Conservation (phyloP, 208 protist species). For the Trypanosoma scelopori region DNA sequence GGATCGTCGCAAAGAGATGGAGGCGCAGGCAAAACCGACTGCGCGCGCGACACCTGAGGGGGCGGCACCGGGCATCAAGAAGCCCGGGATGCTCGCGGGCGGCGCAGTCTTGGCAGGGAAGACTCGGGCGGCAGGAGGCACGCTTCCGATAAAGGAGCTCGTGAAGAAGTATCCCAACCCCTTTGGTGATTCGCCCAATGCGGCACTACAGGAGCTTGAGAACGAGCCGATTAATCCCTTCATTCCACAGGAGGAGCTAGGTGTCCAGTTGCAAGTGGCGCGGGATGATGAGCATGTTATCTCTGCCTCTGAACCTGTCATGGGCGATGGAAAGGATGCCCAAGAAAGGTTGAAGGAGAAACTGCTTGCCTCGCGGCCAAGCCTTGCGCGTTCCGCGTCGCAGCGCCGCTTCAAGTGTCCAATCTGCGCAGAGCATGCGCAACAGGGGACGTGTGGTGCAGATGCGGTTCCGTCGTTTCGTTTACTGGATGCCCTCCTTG, state of each 20-base stretch:
- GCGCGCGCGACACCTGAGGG: slow-evolving; percentile 72
- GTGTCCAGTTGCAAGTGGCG: slow-evolving; percentile 11
- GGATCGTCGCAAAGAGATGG: slow-evolving; percentile 52
- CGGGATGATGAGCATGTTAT: slow-evolving; percentile 1
- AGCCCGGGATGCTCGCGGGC: slow-evolving; percentile 13
- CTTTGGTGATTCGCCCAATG: slow-evolving; percentile 74
- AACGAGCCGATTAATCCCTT: slow-evolving; percentile 86
- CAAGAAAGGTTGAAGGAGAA: slow-evolving; percentile 18
- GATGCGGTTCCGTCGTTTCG: slow-evolving; percentile 39
- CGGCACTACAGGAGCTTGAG: slow-evolving; percentile 51
- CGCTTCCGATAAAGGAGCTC: slow-evolving; percentile 57
- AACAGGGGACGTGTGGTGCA: background rate
- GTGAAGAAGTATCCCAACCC: slow-evolving; percentile 81
- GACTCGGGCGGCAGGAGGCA: background rate
- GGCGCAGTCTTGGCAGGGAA: background rate
- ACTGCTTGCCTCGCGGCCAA: slow-evolving; percentile 25
- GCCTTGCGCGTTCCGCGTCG: slow-evolving; percentile 18
- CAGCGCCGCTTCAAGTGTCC: slow-evolving; percentile 26
- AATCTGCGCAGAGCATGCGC: slow-evolving; percentile 7
- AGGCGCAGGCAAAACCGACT: slow-evolving; percentile 22
- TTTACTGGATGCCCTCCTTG: slow-evolving; percentile 56
- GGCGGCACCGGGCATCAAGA: slow-evolving; percentile 72
- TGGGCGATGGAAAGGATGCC: background rate
- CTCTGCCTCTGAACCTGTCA: slow-evolving; percentile 1
- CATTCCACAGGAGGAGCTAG: slow-evolving; percentile 46